phyloP scores from a whole-genome alignment of 1,284 basidiomycete species.

The Pseudozyma sp. region DNA sequence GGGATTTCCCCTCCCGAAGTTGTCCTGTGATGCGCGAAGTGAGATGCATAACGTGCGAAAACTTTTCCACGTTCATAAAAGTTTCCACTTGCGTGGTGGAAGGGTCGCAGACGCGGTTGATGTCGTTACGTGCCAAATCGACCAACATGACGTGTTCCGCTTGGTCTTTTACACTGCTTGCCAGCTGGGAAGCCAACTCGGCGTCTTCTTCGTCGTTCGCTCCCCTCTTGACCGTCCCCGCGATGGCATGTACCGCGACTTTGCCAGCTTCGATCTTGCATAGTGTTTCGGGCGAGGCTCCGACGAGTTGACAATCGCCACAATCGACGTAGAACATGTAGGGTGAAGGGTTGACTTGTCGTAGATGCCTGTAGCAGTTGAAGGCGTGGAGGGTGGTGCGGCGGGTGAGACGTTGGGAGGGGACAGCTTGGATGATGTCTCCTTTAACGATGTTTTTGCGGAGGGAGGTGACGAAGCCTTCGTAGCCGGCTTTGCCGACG shows the following conservation, averaged over 20 bases:
- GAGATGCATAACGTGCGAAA: slow-evolving; percentile 97
- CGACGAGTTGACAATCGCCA: slow-evolving; percentile 90
- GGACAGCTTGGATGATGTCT: slow-evolving; percentile 99
- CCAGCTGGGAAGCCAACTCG: slow-evolving; percentile 78
- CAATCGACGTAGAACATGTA: slow-evolving; percentile 98
- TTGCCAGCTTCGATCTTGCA: slow-evolving; percentile 89
- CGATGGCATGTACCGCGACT: slow-evolving; percentile 98
- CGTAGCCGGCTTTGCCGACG: slow-evolving; percentile 93
- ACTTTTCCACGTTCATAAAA: slow-evolving; percentile 93
- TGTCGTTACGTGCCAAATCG: slow-evolving; percentile 98
- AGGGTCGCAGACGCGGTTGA: slow-evolving; percentile 95
- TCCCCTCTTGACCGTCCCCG: slow-evolving; percentile 91
- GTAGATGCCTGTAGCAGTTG: slow-evolving; percentile 92
- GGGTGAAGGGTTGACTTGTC: slow-evolving; percentile 95
- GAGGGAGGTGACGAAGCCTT: slow-evolving; percentile 88
- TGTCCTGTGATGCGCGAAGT: slow-evolving; percentile 94
- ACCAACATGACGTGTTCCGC: slow-evolving; percentile 99
- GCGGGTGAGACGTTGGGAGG: slow-evolving; percentile 87
- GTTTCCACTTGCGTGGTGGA: slow-evolving; percentile 95
- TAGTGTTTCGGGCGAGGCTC: slow-evolving; percentile 95
- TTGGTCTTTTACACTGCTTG: slow-evolving; percentile 89
- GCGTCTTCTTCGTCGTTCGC: slow-evolving; percentile 79
- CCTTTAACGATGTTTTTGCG: slow-evolving; percentile 95
- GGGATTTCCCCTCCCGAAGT: slow-evolving; percentile 83
- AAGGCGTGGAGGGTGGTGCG: slow-evolving; percentile 93